These are phyloP conservation scores for Hypomyces perniciosus DNA, from an alignment of 2,329 filamentous ascomycete species.

Conservation along the genomic window DNA sequence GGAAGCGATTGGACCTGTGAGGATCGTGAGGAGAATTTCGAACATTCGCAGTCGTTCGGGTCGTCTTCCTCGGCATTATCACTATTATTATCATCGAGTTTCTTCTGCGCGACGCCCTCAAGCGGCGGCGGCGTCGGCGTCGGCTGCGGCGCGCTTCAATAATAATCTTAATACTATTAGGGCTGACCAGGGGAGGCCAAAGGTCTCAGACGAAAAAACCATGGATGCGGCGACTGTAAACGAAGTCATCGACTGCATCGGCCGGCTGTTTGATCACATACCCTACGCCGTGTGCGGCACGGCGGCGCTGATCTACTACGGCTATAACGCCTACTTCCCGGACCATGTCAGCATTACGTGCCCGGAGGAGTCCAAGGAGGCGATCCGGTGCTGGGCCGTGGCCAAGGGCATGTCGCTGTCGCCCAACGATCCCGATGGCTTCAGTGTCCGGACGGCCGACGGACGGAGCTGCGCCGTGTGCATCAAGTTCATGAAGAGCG, in stretches of 20 bases:
- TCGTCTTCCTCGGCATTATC: background rate
- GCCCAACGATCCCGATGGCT: constrained; percentile 22
- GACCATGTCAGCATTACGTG: constrained; percentile 36
- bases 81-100: no score
- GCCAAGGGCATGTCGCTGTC: constrained; percentile 25
- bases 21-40: background rate
- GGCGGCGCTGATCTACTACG: constrained; percentile 40
- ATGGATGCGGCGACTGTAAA: constrained; percentile 27
- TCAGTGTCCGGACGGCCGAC: constrained; percentile 31
- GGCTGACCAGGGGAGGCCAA: no score
- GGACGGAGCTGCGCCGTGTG: constrained; percentile 27
- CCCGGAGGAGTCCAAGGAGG: constrained; percentile 28
- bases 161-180: no score
- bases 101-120: no score
- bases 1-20: background rate
- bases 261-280: constrained; percentile 34
- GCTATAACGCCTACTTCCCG: constrained; percentile 26
- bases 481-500: constrained; percentile 28
- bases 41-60: background rate
- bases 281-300: constrained; percentile 43
- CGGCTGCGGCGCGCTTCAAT: no score
- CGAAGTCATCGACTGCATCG: constrained; percentile 35
- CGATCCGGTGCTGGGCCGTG: constrained; percentile 36
- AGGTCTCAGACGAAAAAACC: background rate
- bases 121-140: no score